Evolutionary conservation across 371 early-diverging fungal genomes (phyloP).

Genomic region (Mortierella sp.): DNA sequence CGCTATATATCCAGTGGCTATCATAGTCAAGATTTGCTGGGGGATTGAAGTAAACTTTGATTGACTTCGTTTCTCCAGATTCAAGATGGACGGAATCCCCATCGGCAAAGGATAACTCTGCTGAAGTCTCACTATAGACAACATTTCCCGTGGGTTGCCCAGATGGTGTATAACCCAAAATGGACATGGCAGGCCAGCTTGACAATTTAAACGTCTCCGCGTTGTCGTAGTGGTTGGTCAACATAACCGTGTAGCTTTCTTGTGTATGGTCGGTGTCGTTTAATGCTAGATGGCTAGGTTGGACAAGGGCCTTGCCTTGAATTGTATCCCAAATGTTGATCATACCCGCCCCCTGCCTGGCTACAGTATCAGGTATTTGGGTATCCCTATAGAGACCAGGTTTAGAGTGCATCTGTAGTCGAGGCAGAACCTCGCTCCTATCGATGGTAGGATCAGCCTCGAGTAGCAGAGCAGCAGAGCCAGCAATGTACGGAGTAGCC

Average conservation of each 20-base stretch:
- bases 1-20: slow-evolving; percentile 49
- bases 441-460: slow-evolving; percentile 44
- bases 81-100: slow-evolving; percentile 3
- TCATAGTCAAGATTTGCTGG: slow-evolving; percentile 17
- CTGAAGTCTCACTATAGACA: slow-evolving; percentile 13
- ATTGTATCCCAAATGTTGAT: slow-evolving; percentile 74
- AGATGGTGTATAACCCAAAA: slow-evolving; percentile 55
- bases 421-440: slow-evolving; percentile 15
- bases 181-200: slow-evolving; percentile 61
- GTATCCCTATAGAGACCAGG: slow-evolving; percentile 49
- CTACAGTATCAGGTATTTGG: slow-evolving; percentile 57
- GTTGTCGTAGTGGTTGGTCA: slow-evolving; percentile 69
- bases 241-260: slow-evolving; percentile 60
- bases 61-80: slow-evolving; percentile 14
- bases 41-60: slow-evolving; percentile 18
- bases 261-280: slow-evolving; percentile 68
- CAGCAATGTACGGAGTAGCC: slow-evolving; percentile 83
- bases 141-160: slow-evolving; percentile 34
- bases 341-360: slow-evolving; percentile 81
- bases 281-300: slow-evolving; percentile 72
- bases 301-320: slow-evolving; percentile 61
- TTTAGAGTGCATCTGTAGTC: slow-evolving; percentile 33
- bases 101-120: slow-evolving; percentile 4
- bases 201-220: slow-evolving; percentile 63
- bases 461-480: slow-evolving; percentile 74